Evolutionary conservation across 352 stramenopile genomes (phyloP).

Genomic region (Thalassiosira exigua): DNA sequence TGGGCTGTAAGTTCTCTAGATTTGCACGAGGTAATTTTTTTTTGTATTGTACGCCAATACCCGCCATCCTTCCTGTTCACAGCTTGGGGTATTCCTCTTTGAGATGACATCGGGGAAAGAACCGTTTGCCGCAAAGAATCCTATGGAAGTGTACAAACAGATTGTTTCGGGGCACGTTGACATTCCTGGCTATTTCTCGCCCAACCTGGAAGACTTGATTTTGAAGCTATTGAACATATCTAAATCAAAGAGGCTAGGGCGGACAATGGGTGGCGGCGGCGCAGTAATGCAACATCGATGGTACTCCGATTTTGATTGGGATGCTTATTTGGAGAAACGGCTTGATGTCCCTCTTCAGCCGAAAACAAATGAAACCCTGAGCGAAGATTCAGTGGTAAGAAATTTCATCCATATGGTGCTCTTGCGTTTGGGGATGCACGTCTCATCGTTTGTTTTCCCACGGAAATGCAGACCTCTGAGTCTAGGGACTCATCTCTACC

Average conservation of each 20-base stretch:
- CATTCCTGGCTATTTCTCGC: slow-evolving; percentile 87
- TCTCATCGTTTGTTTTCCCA: not conserved
- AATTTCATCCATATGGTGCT: too few species aligned
- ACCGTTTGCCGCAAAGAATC: slow-evolving; percentile 90
- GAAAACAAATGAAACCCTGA: slow-evolving; percentile 42
- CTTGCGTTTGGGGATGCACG: too few species aligned
- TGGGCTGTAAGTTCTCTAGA: too few species aligned
- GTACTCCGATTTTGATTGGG: slow-evolving; percentile 90
- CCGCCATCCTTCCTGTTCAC: too few species aligned
- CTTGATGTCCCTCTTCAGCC: slow-evolving; percentile 53
- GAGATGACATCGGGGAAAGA: slow-evolving; percentile 67
- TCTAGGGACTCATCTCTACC: slow-evolving; percentile 26
- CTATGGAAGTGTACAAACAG: slow-evolving; percentile 93
- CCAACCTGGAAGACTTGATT: slow-evolving; percentile 86
- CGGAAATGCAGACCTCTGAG: not conserved
- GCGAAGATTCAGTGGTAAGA: slow-evolving; percentile 42
- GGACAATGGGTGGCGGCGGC: slow-evolving; percentile 88
- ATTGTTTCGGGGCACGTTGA: slow-evolving; percentile 89
- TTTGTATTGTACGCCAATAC: too few species aligned
- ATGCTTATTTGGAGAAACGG: slow-evolving; percentile 78
- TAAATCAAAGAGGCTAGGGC: slow-evolving; percentile 89
- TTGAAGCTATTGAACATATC: slow-evolving; percentile 89
- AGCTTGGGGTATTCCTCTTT: slow-evolving; percentile 74
- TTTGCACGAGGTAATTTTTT: too few species aligned
- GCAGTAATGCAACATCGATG: slow-evolving; percentile 90